Evolutionary conservation across 2,329 filamentous ascomycete species (phyloP).

Genomic region (Hymenoscyphus infarciens): DNA sequence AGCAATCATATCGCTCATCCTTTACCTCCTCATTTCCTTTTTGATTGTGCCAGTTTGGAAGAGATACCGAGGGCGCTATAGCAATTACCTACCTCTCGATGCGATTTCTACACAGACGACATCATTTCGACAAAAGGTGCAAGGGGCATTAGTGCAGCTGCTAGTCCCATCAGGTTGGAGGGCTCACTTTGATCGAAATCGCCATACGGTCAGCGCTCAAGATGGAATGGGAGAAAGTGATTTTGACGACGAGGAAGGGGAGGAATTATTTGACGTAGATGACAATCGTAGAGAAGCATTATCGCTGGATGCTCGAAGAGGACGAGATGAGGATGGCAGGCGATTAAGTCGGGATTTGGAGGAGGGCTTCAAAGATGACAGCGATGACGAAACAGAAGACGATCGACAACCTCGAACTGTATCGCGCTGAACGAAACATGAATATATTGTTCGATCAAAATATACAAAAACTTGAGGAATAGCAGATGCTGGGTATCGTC

Average conservation of each 20-base stretch:
- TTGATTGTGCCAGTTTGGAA: constrained; percentile 66
- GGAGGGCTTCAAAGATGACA: constrained; percentile 70
- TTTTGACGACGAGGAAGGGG: constrained; percentile 63
- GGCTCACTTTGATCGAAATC: constrained; percentile 39
- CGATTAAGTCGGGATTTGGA: constrained; percentile 77
- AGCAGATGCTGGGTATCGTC: background rate
- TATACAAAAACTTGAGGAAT: background rate
- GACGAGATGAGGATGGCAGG: constrained; percentile 46
- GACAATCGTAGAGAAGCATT: constrained; percentile 41
- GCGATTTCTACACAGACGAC: constrained; percentile 56
- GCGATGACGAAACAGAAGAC: constrained; percentile 51
- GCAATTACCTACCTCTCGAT: constrained; percentile 69
- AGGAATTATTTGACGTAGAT: constrained; percentile 63
- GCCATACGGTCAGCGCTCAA: constrained; percentile 39
- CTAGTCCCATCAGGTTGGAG: constrained; percentile 49
- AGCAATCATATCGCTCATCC: constrained; percentile 63
- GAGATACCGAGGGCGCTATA: constrained; percentile 66
- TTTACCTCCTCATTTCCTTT: constrained; percentile 65
- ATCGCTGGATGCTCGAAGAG: constrained; percentile 35
- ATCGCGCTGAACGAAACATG: background rate
- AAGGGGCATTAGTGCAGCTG: constrained; percentile 39
- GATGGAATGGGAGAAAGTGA: constrained; percentile 47
- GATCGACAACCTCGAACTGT: constrained; percentile 9
- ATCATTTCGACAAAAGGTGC: constrained; percentile 51
- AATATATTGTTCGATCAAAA: background rate